Base-by-base conservation (phyloP, 2,329 filamentous ascomycete species). In the Didymella arachidicola region DNA sequence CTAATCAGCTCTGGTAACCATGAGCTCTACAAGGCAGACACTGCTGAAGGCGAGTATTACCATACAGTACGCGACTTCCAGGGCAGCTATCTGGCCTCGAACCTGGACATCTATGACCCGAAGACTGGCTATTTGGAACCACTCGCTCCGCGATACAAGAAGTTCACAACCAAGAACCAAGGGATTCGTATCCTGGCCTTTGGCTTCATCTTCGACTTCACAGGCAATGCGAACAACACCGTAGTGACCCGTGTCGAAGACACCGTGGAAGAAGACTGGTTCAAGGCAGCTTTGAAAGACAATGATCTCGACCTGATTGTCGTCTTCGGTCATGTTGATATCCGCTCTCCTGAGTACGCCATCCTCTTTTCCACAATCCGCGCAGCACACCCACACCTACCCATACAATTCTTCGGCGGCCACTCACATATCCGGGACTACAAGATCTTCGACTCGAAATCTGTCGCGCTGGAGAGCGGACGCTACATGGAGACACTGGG, bases 121-220 rank as follows among this genome's bases (percentile, higher is more conserved):
- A 81, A 86, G 57, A 90, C 89, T 0, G 89, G 89, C 18, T 82
- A 91, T 63, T 82, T 86, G 41, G 85, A 89, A 50, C 90, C 93
- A 1, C 85, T 97, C 68, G 92, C 93, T 7, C 88, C 87, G 67
- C 86, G 93, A 11, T 98, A 89, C 78, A 89, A 90, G 74, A 95
- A 92, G 72, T 97, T 99, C 78, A 93, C 86, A 56, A 99, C 95
- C 6, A 93, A 93, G 81, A 92, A 96, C 65, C 91, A 92, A 66
- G 90, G 89, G 4, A 87, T 97, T 59, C 86, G 89, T 16, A 87
- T 99, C 57, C 81, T 96, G 47, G 91, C 94, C 0, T 93, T 99
- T 75, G 95, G 95, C 2, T 98, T 99, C 77, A 80, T 99, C 3
- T 99, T 97, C 77, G 88, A 99, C 78, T 99, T 99, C 70, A 91